A percentile compares a stretch with the other conserved stretches of the same genome.
These are phyloP conservation scores for Dactylellina parvicollis DNA, from an alignment of 2,329 filamentous ascomycete species.

Conservation along the genomic window DNA sequence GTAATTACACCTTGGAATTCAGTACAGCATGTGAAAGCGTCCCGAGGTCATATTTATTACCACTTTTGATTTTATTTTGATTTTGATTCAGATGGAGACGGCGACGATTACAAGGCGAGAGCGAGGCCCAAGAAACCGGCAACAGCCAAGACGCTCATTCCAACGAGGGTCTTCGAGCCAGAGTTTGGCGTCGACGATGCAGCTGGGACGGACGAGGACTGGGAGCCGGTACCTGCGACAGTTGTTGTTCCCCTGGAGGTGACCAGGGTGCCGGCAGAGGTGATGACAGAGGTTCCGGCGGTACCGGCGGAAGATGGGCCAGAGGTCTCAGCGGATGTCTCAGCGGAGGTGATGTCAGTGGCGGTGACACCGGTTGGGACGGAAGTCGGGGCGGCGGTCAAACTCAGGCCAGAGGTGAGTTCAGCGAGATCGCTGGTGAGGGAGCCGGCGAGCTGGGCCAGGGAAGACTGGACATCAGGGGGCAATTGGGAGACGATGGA, in stretches of 20 bases:
- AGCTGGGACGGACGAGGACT: not conserved
- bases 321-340: not conserved
- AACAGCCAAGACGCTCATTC: conserved; percentile 24
- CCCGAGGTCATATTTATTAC: too few relatives aligned
- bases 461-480: conserved; percentile 31
- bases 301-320: not conserved
- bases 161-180: conserved; percentile 26
- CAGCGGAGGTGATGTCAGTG: not conserved
- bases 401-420: not conserved
- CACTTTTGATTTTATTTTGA: too few relatives aligned
- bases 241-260: too few relatives aligned
- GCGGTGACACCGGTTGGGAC: conserved; percentile 25
- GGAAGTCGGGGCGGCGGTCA: not conserved
- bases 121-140: conserved; percentile 44
- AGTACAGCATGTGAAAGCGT: too few relatives aligned
- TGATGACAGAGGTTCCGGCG: not conserved
- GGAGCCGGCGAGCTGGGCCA: conserved; percentile 13
- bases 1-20: too few relatives aligned
- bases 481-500: conserved; percentile 31
- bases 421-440: conserved; percentile 2
- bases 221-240: not conserved
- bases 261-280: too few relatives aligned
- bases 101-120: conserved; percentile 47
- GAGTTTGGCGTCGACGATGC: conserved; percentile 15
- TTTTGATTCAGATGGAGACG: too few relatives aligned